Evolutionary conservation across 345 rosid genomes (phyloP).

Genomic region (Cardamine occulta): DNA sequence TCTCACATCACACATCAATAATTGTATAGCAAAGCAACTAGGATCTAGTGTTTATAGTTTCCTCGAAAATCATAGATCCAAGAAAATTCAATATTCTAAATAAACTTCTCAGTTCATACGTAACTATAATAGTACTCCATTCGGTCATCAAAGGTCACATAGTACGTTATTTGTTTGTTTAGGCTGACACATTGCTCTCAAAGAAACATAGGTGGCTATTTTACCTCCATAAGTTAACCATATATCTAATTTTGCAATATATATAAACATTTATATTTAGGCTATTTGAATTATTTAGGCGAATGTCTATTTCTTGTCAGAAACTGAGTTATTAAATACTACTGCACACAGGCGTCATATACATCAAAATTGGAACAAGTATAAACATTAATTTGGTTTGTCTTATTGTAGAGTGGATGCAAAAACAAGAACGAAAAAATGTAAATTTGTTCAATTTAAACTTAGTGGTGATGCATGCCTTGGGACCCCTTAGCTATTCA

Average conservation of each 20-base stretch:
- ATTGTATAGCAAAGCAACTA: slow-evolving; percentile 27
- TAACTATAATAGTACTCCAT: slow-evolving; percentile 2
- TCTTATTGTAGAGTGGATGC: slow-evolving; percentile 23
- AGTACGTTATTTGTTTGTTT: slow-evolving; percentile 1
- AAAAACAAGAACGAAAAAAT: neutral
- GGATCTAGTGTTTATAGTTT: slow-evolving; percentile 18
- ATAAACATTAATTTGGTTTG: slow-evolving; percentile 17
- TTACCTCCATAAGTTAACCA: neutral
- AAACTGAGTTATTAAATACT: slow-evolving; percentile 17
- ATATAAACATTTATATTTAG: neutral
- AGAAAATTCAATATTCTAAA: neutral
- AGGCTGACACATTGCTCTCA: slow-evolving; percentile 25
- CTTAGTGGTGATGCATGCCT: slow-evolving; percentile 31
- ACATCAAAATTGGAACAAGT: slow-evolving; percentile 6
- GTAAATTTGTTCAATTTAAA: slow-evolving; percentile 20
- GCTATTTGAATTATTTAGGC: slow-evolving; percentile 3
- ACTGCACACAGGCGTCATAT: neutral
- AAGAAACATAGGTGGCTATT: neutral
- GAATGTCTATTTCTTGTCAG: slow-evolving; percentile 24
- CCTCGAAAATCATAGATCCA: neutral
- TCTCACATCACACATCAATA: slow-evolving; percentile 38
- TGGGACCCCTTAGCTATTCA: slow-evolving; percentile 32
- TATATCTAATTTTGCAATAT: neutral
- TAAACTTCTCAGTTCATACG: slow-evolving; percentile 19
- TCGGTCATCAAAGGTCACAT: neutral